Evolutionary conservation across 164 flowering plant species (phyloP).

Genomic region (Tetracentron sinense): DNA sequence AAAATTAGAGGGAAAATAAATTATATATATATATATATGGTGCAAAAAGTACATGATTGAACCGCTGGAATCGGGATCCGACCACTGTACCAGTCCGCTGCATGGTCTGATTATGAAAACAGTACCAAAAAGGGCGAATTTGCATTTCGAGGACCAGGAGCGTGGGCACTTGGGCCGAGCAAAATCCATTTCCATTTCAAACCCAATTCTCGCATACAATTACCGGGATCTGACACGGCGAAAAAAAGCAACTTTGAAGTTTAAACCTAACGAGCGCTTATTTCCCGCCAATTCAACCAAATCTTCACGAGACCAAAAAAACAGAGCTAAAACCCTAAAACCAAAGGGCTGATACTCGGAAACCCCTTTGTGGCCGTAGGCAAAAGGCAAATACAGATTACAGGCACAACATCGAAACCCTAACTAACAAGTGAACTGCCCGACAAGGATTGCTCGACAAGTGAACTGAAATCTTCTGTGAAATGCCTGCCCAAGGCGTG

Average conservation of each 20-base stretch:
- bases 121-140: no score
- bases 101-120: no score
- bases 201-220: no score
- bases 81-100: no score
- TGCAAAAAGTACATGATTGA: no score
- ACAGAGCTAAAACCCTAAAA: conserved; percentile 48
- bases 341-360: conserved; percentile 61
- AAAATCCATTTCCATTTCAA: conserved; percentile 11
- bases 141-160: no score
- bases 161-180: no score
- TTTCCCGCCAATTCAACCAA: conserved; percentile 6
- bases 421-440: conserved; percentile 81
- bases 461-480: conserved; percentile 70
- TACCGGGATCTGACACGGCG: conserved; percentile 3
- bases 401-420: conserved; percentile 89
- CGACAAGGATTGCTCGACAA: conserved; percentile 85
- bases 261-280: neutral
- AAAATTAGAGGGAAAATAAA: no score
- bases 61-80: no score
- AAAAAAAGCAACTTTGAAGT: neutral
- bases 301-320: conserved; percentile 19
- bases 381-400: conserved; percentile 92
- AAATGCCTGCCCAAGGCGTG: conserved; percentile 71
- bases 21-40: no score
- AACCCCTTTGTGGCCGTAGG: conserved; percentile 73